A percentile compares a stretch with the other conserved stretches of the same genome.
Conservation (phyloP, 257 asterid species). For the Primulina tabacum region DNA sequence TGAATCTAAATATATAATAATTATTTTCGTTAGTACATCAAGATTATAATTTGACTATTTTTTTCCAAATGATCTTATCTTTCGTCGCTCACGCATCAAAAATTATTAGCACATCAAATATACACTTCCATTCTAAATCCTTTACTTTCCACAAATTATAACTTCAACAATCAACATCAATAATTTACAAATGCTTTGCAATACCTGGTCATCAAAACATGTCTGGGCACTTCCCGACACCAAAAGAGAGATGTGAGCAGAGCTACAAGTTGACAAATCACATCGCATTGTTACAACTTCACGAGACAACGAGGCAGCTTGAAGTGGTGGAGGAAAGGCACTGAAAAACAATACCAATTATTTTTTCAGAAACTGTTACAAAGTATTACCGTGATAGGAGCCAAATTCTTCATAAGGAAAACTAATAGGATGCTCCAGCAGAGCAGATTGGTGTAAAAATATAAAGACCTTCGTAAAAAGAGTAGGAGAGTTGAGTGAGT, state of each 20-base stretch:
- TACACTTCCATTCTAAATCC: not conserved
- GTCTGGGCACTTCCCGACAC: conserved; percentile 97
- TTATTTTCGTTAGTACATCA: not conserved
- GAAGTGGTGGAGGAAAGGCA: conserved; percentile 98
- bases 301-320: conserved; percentile 91
- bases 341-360: conserved; percentile 37
- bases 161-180: not conserved
- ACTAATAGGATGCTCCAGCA: conserved; percentile 10
- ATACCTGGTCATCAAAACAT: conserved; percentile 95
- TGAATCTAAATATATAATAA: not conserved
- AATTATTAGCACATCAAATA: not conserved
- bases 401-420: not conserved
- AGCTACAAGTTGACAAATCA: conserved; percentile 89
- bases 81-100: not conserved
- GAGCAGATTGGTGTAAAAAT: not conserved
- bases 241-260: conserved; percentile 87
- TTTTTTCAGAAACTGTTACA: conserved; percentile 11
- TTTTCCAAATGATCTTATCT: not conserved
- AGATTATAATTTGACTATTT: no score
- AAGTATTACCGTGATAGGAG: not conserved
- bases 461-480: not conserved
- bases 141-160: not conserved
- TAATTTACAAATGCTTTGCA: not conserved
- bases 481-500: not conserved
- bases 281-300: conserved; percentile 98